A percentile compares a stretch with the other conserved stretches of the same genome.
These are phyloP conservation scores for Arctium lappa DNA, from an alignment of 129 eudicot species.

Conservation along the genomic window DNA sequence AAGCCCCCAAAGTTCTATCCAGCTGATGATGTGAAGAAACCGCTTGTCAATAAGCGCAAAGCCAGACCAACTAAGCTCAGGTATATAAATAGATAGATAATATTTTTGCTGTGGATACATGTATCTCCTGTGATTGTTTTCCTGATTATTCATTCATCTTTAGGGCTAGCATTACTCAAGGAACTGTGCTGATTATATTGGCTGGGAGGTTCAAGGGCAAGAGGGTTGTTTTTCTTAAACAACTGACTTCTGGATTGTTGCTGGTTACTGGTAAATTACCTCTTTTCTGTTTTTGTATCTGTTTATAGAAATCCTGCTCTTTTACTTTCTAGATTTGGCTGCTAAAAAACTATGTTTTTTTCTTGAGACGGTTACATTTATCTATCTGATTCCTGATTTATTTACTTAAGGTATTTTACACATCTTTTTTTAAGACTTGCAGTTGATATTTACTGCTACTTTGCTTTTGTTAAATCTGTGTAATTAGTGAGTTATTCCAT, in stretches of 20 bases:
- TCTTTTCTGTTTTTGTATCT: background rate
- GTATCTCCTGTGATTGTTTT: background rate
- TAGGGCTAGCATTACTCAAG: conserved; percentile 67
- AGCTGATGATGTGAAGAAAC: conserved; percentile 78
- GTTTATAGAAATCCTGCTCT: background rate
- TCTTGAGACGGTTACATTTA: background rate
- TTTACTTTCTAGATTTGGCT: background rate
- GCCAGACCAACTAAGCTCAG: conserved; percentile 76
- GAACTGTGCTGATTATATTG: conserved; percentile 69
- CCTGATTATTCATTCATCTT: background rate
- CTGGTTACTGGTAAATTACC: conserved; percentile 54
- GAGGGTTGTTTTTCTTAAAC: conserved; percentile 82
- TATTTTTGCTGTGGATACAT: background rate
- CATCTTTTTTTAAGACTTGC: background rate
- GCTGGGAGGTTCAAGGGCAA: conserved; percentile 77
- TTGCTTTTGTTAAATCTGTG: background rate
- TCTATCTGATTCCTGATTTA: background rate
- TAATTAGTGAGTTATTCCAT: background rate
- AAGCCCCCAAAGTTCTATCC: conserved; percentile 68
- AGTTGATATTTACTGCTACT: background rate
- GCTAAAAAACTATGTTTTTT: background rate
- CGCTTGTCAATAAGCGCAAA: conserved; percentile 55
- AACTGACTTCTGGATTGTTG: conserved; percentile 69
- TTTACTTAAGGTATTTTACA: background rate
- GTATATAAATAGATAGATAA: conserved; percentile 14